phyloP scores from a whole-genome alignment of 768 basidiomycete species.

The Pleurotus sapidus region DNA sequence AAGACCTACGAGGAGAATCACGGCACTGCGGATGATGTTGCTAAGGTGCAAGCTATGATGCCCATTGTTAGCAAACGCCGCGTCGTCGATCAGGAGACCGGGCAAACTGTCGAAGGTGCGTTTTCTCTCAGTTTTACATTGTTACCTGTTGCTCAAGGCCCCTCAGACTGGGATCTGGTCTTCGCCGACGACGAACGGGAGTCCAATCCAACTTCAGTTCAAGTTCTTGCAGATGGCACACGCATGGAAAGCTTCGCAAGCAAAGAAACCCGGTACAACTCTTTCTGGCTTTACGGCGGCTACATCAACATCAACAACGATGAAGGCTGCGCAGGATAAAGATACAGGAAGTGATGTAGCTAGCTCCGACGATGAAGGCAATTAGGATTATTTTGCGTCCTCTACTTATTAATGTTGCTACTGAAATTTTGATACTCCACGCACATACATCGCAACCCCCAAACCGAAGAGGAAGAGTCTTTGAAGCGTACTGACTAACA shows the following conservation, averaged over 20 bases:
- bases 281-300: constrained; percentile 52
- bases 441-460: no score
- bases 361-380: constrained; percentile 46
- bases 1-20: constrained; percentile 86
- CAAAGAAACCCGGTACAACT: constrained; percentile 28
- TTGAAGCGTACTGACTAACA: no score
- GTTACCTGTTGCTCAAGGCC: background rate
- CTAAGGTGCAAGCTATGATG: constrained; percentile 90
- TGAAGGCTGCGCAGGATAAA: constrained; percentile 11
- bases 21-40: constrained; percentile 69
- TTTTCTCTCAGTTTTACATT: constrained; percentile 4
- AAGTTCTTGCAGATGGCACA: constrained; percentile 96
- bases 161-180: constrained; percentile 86
- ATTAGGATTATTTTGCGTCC: background rate
- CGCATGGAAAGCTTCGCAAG: constrained; percentile 72
- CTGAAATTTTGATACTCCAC: no score
- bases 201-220: constrained; percentile 88
- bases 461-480: no score
- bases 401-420: background rate
- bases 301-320: background rate
- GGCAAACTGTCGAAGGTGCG: constrained; percentile 83
- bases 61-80: constrained; percentile 86
- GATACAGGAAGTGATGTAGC: constrained; percentile 48
- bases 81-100: constrained; percentile 80
- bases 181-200: constrained; percentile 97